These are phyloP conservation scores for Candida boleticola DNA, from an alignment of 805 yeast species.

Conservation along the genomic window DNA sequence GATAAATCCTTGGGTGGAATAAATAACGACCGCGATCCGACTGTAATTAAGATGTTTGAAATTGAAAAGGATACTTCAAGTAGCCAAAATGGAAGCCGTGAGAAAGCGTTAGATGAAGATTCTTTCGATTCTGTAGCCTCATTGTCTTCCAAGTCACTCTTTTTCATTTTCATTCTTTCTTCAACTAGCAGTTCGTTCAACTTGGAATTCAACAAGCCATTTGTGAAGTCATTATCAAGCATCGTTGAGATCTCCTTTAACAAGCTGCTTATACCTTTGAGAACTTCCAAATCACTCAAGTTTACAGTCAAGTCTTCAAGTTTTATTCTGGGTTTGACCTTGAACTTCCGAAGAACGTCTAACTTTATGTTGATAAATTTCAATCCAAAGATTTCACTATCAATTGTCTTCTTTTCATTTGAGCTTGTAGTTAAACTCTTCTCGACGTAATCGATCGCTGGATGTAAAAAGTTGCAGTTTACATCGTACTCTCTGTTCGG, in stretches of 20 bases:
- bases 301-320: constrained; percentile 21
- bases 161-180: constrained; percentile 4
- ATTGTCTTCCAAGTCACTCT: neutral
- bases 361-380: constrained; percentile 18
- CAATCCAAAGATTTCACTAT: constrained; percentile 18
- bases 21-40: constrained; percentile 41
- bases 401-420: constrained; percentile 1
- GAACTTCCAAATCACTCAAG: constrained; percentile 26
- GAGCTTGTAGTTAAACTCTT: constrained; percentile 12
- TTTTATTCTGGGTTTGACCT: constrained; percentile 18
- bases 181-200: constrained; percentile 22
- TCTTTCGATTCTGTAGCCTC: neutral
- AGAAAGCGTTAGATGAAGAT: constrained; percentile 12
- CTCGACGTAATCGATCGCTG: constrained; percentile 29
- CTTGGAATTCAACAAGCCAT: constrained; percentile 27
- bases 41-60: constrained; percentile 15
- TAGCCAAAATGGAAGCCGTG: constrained; percentile 34
- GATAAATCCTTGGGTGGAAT: constrained; percentile 18
- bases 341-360: constrained; percentile 27
- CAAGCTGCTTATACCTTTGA: constrained; percentile 30
- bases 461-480: constrained; percentile 33
- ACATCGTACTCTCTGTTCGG: constrained; percentile 29
- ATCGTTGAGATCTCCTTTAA: constrained; percentile 23
- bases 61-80: constrained; percentile 19
- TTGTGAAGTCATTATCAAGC: constrained; percentile 21